Conservation (phyloP, 1,139 yeast genomes). For the Diutina sp. region DNA sequence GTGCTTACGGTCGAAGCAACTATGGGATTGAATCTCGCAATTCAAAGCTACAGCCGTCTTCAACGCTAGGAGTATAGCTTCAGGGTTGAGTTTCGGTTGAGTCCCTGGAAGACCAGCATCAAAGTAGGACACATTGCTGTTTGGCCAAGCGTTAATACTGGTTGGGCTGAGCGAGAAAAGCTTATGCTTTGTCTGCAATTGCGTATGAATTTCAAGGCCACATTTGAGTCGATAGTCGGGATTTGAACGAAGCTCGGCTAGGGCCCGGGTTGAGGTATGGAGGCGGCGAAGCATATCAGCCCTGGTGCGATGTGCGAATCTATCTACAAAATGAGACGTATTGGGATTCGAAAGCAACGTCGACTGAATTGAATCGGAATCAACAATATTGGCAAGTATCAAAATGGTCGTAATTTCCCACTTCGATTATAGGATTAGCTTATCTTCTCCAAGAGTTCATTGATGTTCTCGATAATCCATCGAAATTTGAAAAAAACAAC, state of each 20-base stretch:
- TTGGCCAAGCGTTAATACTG: constrained; percentile 44
- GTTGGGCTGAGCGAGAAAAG: constrained; percentile 56
- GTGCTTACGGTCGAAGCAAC: constrained; percentile 85
- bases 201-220: constrained; percentile 91
- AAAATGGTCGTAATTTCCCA: too few species aligned
- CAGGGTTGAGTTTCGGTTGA: constrained; percentile 70
- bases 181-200: constrained; percentile 59
- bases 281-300: background rate
- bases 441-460: too few species aligned
- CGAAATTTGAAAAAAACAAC: too few species aligned
- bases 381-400: too few species aligned
- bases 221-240: constrained; percentile 19
- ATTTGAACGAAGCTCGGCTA: background rate
- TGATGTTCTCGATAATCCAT: too few species aligned
- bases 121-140: constrained; percentile 60
- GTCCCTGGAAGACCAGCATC: constrained; percentile 92
- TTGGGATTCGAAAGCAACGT: too few species aligned
- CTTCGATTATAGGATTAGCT: too few species aligned
- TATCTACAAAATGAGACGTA: too few species aligned
- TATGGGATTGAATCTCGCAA: constrained; percentile 40
- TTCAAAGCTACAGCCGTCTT: constrained; percentile 64
- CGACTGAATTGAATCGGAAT: too few species aligned
- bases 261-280: background rate
- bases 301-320: background rate
- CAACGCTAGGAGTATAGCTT: constrained; percentile 60